These are phyloP conservation scores for Beauveria brongniartii DNA, from an alignment of 2,329 filamentous ascomycete genomes.

Conservation along the genomic window DNA sequence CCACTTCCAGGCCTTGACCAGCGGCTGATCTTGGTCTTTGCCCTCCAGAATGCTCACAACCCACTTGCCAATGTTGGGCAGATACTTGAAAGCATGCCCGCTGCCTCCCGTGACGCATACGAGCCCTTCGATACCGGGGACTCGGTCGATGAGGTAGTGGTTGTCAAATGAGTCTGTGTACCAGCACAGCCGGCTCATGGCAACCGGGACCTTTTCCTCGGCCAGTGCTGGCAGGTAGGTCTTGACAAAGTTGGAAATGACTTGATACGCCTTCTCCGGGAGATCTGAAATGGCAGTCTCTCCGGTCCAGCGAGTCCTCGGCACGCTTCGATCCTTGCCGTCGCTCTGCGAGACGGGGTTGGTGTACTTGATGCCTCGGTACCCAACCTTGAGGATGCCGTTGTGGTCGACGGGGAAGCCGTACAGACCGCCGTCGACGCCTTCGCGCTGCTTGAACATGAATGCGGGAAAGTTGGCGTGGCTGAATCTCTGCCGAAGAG, in stretches of 20 bases:
- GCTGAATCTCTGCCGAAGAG: constrained; percentile 32
- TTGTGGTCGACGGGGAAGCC: constrained; percentile 37
- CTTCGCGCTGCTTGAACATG: constrained; percentile 25
- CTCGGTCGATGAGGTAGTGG: constrained; percentile 24
- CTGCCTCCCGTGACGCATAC: constrained; percentile 54
- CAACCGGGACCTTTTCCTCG: constrained; percentile 12
- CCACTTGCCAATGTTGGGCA: constrained; percentile 48
- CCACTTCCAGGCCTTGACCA: constrained; percentile 18
- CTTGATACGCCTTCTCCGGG: constrained; percentile 21
- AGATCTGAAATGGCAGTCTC: constrained; percentile 16
- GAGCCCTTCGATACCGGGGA: constrained; percentile 47
- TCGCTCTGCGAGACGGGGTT: constrained; percentile 31
- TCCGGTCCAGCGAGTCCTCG: constrained; percentile 29
- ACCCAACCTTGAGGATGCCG: constrained; percentile 41
- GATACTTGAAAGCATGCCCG: constrained; percentile 55
- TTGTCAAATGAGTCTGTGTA: constrained; percentile 27
- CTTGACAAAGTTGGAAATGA: constrained; percentile 26
- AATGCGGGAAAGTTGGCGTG: constrained; percentile 36
- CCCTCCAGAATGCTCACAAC: constrained; percentile 44
- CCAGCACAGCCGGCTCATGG: constrained; percentile 26
- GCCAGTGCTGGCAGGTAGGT: constrained; percentile 35
- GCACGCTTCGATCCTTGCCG: constrained; percentile 30
- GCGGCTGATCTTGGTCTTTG: constrained; percentile 20
- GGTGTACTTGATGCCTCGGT: constrained; percentile 42
- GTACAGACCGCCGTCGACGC: constrained; percentile 33